These are phyloP conservation scores for Hyaloperonospora brassicae DNA, from an alignment of 352 stramenopile genomes.

Conservation along the genomic window DNA sequence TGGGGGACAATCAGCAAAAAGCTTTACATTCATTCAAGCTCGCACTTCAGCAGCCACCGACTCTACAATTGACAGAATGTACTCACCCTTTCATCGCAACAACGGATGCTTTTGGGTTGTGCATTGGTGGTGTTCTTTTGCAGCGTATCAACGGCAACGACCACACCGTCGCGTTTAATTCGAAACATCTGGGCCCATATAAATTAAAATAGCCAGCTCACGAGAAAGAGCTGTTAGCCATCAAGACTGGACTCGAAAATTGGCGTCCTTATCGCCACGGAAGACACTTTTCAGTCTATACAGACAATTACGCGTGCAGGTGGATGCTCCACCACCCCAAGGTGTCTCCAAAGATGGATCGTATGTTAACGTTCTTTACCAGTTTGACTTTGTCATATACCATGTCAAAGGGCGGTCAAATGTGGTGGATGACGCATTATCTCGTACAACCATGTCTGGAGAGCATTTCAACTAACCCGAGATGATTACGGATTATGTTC, in stretches of 20 bases:
- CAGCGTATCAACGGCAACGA: too few relatives aligned
- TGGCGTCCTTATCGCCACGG: slow-evolving; percentile 1
- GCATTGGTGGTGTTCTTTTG: too few relatives aligned
- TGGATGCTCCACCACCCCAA: slow-evolving; percentile 8
- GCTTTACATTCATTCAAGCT: too few relatives aligned
- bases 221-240: too few relatives aligned
- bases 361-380: slow-evolving; percentile 8
- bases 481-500: neutral
- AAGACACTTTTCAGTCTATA: slow-evolving; percentile 5
- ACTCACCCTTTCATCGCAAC: too few relatives aligned
- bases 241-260: neutral
- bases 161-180: too few relatives aligned
- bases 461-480: neutral
- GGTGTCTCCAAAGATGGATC: slow-evolving; percentile 4
- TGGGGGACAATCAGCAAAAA: too few relatives aligned
- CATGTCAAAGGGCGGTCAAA: slow-evolving; percentile 1
- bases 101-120: too few relatives aligned
- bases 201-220: neutral
- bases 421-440: slow-evolving; percentile 4
- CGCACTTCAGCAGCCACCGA: too few relatives aligned
- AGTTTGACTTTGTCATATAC: slow-evolving; percentile 7
- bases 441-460: neutral
- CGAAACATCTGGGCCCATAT: too few relatives aligned
- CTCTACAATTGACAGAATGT: too few relatives aligned
- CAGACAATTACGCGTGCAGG: slow-evolving; percentile 1